Evolutionary conservation across 441 rosid species (phyloP).

Genomic region (Capsella rubella): DNA sequence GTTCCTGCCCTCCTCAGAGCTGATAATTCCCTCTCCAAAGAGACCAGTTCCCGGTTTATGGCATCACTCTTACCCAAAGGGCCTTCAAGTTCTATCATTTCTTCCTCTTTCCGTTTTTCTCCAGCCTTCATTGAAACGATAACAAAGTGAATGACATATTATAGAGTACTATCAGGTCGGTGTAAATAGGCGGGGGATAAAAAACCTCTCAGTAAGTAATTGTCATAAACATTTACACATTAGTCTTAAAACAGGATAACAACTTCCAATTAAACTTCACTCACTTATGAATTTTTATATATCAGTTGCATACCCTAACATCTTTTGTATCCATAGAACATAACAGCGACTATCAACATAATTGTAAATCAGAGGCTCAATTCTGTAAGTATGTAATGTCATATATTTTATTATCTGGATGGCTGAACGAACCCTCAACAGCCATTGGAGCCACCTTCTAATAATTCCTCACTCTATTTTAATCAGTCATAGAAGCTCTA

Average conservation of each 20-base stretch:
- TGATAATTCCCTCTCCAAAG: constrained; percentile 86
- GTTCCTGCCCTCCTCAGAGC: constrained; percentile 70
- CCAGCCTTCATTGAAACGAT: constrained; percentile 65
- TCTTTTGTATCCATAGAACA: constrained; percentile 13
- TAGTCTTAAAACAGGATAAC: constrained; percentile 3
- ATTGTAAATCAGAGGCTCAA: neutral
- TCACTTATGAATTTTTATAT: neutral
- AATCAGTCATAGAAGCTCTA: neutral
- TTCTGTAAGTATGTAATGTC: constrained; percentile 1
- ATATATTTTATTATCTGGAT: neutral
- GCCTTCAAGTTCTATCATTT: constrained; percentile 89
- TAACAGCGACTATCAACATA: neutral
- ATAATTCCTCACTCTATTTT: neutral
- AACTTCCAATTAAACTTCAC: constrained; percentile 19
- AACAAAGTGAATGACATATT: constrained; percentile 17
- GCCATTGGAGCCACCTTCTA: neutral
- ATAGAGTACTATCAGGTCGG: neutral
- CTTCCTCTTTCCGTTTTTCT: constrained; percentile 96
- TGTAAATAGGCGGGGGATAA: neutral
- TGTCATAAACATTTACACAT: neutral
- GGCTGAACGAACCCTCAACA: constrained; percentile 3
- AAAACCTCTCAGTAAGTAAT: neutral
- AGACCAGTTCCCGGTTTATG: constrained; percentile 72
- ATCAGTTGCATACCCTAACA: constrained; percentile 3
- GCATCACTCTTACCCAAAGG: constrained; percentile 82